Base-by-base conservation (phyloP, 2,329 filamentous ascomycete genomes). In the Akanthomyces dipterigenus region DNA sequence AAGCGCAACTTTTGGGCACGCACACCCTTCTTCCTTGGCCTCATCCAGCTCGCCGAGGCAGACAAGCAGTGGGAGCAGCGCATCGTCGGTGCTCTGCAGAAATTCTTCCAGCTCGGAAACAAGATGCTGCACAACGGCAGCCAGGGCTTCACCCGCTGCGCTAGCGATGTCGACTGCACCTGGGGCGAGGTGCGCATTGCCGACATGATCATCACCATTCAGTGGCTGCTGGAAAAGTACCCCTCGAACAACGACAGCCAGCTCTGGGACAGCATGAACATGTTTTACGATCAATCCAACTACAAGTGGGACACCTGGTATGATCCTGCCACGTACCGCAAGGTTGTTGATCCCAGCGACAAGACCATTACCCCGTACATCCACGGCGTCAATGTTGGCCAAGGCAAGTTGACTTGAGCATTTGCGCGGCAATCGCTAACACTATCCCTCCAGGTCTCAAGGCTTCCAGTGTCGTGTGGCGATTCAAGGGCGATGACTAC, bases 91-190 rank as follows among this genome's bases (percentile, higher is more conserved):
- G 62, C 63, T 4, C 56, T 68, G 46, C 62, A 63, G 5, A 58
- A 54, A 7, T 69, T 69, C 58, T 69, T 81, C 42, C 66, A 70
- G 4, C 69, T 86, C 3, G 78, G 79, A 66, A 76, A 85, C 64
- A 70, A 68, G 36, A 87, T 87, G 83, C 74, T 87, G 20, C 71
- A 74, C 60, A 69, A 84, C 61, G 77, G 83, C 64, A 78, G 78
- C 49, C 77, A 76, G 1, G 83, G 83, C 0, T 77, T 82, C 58
- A 70, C 81, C 18, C 73, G 73, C 55, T 77, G 78, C 34, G 66
- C 71, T 1, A 75, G 75, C 2, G 76, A 80, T 61, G 67, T 73
- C 14, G 58, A 69, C 65, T 65, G 71, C 68, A 49, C 70, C 67
- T 69, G 75, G 75, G 38, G 68, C 64, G 28, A 69, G 31, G 71